Conservation (phyloP, 371 early-diverging fungal genomes). For the Dinochytrium kinnereticum region DNA sequence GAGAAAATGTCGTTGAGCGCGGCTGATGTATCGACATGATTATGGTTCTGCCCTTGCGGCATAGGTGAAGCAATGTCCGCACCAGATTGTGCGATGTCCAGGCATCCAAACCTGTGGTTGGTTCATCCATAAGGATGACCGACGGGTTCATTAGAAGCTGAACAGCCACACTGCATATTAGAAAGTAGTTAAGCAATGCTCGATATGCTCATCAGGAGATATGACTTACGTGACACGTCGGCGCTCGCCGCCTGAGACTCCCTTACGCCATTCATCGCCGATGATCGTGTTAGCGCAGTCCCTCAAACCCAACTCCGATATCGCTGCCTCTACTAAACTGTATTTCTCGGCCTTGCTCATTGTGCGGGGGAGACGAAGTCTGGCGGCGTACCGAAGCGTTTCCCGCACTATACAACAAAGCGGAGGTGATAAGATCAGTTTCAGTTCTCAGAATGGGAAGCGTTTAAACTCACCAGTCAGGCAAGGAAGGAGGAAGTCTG, state of each 20-base stretch:
- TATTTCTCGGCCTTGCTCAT: constrained; percentile 59
- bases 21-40: constrained; percentile 71
- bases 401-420: constrained; percentile 54
- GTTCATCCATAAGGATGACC: constrained; percentile 93
- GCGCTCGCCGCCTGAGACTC: constrained; percentile 54
- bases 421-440: no score
- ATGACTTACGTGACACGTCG: constrained; percentile 46
- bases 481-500: constrained; percentile 48
- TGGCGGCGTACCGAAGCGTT: constrained; percentile 79
- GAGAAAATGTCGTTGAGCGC: constrained; percentile 50
- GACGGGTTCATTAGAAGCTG: constrained; percentile 89
- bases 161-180: constrained; percentile 44
- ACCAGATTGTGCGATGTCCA: constrained; percentile 69
- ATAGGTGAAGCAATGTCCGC: constrained; percentile 61
- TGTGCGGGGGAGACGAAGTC: constrained; percentile 70
- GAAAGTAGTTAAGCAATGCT: neutral
- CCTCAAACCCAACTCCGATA: constrained; percentile 78
- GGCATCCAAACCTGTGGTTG: constrained; percentile 79
- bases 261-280: constrained; percentile 92
- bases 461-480: constrained; percentile 38
- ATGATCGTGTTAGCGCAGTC: constrained; percentile 79
- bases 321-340: constrained; percentile 68
- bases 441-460: constrained; percentile 28
- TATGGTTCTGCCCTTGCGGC: constrained; percentile 70
- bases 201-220: neutral